Conservation (phyloP, 129 eudicot genomes). For the Scalesia atractyloides region DNA sequence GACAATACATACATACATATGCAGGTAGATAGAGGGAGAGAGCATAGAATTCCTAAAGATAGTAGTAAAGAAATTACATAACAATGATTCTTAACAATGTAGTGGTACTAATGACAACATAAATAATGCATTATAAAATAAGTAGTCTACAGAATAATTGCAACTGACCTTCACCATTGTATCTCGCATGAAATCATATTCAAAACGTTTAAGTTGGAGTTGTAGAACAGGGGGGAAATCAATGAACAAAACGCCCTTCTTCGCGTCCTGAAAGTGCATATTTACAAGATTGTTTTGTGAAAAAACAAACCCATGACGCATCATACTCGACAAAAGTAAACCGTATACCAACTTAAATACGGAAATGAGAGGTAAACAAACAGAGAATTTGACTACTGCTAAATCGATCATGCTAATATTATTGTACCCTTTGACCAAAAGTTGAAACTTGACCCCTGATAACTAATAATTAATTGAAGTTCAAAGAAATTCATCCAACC, state of each 20-base stretch:
- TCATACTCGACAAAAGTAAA: no score
- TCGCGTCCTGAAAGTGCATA: conserved; percentile 77
- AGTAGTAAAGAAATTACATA: not conserved
- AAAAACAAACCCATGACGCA: no score
- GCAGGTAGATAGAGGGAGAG: not conserved
- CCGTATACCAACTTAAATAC: no score
- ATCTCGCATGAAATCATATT: conserved; percentile 92
- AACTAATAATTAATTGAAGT: no score
- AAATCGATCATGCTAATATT: no score
- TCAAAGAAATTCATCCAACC: conserved; percentile 46
- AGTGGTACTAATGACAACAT: not conserved
- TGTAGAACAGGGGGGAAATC: conserved; percentile 99
- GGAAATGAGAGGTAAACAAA: no score
- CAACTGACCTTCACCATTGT: conserved; percentile 92
- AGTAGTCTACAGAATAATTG: conserved; percentile 14
- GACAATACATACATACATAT: not conserved
- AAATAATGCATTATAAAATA: not conserved
- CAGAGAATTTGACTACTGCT: no score
- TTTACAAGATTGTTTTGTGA: conserved; percentile 7
- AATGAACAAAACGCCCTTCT: conserved; percentile 87
- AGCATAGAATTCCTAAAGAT: conserved; percentile 4
- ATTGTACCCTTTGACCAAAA: no score
- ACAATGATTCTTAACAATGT: not conserved
- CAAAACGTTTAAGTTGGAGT: conserved; percentile 92
- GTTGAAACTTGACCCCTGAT: no score